These are phyloP conservation scores for Podospora fimiseda DNA, from an alignment of 495 filamentous ascomycete genomes.

Conservation along the genomic window DNA sequence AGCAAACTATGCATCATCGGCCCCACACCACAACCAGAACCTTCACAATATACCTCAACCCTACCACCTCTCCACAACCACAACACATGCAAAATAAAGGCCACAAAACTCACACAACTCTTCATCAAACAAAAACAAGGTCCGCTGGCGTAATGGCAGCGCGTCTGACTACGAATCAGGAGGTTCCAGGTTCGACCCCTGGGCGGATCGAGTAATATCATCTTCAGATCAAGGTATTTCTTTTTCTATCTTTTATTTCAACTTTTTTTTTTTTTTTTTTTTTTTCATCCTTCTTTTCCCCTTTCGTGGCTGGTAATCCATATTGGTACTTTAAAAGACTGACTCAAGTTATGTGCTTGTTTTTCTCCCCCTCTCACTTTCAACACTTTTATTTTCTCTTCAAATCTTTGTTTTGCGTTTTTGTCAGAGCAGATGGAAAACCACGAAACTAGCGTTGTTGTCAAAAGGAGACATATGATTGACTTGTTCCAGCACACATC, in stretches of 20 bases:
- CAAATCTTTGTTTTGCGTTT: too few species aligned
- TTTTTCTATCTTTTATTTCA: background rate
- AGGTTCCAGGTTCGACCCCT: slow-evolving; percentile 1
- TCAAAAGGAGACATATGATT: too few species aligned
- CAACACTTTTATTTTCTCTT: too few species aligned
- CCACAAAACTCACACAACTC: too few species aligned
- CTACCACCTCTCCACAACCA: too few species aligned
- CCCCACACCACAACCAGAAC: too few species aligned
- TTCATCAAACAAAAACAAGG: background rate
- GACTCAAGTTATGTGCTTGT: too few species aligned
- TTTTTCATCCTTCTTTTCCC: background rate
- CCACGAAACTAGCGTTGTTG: too few species aligned
- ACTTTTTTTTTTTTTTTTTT: background rate
- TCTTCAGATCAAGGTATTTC: background rate
- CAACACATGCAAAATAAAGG: too few species aligned
- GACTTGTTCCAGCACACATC: background rate
- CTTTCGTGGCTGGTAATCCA: background rate
- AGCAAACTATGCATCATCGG: too few species aligned
- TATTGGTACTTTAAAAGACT: background rate
- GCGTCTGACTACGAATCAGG: background rate
- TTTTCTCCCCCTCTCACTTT: too few species aligned
- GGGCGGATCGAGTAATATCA: background rate
- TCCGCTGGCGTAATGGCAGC: background rate
- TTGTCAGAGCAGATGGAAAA: background rate
- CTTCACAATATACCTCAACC: too few species aligned